phyloP scores from a whole-genome alignment of 768 basidiomycete species.

The Dioszegia aurantiaca region DNA sequence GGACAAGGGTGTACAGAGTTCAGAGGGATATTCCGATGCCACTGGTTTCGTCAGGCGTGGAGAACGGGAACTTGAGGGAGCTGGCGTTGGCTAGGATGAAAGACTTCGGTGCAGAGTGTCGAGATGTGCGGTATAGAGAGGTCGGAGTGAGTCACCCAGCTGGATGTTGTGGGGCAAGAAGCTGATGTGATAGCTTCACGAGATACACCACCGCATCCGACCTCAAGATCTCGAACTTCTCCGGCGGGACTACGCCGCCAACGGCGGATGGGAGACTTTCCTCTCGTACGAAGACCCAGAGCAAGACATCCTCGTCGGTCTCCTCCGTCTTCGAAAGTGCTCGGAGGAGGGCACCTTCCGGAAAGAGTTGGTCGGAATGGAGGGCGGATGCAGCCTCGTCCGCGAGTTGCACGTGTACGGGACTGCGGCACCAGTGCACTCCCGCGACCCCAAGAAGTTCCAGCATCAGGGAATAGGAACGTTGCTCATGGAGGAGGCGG shows the following conservation, averaged over 20 bases:
- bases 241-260: conserved; percentile 90
- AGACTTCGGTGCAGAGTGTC: conserved; percentile 95
- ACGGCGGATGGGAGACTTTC: conserved; percentile 99
- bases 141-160: conserved; percentile 72
- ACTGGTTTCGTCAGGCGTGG: conserved; percentile 91
- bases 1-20: conserved; percentile 97
- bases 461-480: conserved; percentile 98
- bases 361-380: conserved; percentile 72
- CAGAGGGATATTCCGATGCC: conserved; percentile 97
- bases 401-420: conserved; percentile 90
- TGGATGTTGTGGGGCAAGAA: conserved; percentile 11
- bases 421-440: conserved; percentile 95
- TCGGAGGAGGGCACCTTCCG: conserved; percentile 96
- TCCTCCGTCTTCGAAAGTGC: conserved; percentile 87
- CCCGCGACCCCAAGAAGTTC: conserved; percentile 95
- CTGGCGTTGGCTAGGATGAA: conserved; percentile 96
- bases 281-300: conserved; percentile 98
- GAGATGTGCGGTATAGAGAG: conserved; percentile 96
- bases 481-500: conserved; percentile 97
- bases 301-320: conserved; percentile 88
- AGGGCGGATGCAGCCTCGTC: conserved; percentile 78
- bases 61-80: conserved; percentile 96
- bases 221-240: conserved; percentile 94
- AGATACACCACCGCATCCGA: conserved; percentile 96
- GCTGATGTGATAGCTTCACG: conserved; percentile 70